Percentiles rank a stretch among this genome's conserved stretches.
phyloP scores from a whole-genome alignment of 2,329 filamentous ascomycete species.

The Lecanicillium sp. region DNA sequence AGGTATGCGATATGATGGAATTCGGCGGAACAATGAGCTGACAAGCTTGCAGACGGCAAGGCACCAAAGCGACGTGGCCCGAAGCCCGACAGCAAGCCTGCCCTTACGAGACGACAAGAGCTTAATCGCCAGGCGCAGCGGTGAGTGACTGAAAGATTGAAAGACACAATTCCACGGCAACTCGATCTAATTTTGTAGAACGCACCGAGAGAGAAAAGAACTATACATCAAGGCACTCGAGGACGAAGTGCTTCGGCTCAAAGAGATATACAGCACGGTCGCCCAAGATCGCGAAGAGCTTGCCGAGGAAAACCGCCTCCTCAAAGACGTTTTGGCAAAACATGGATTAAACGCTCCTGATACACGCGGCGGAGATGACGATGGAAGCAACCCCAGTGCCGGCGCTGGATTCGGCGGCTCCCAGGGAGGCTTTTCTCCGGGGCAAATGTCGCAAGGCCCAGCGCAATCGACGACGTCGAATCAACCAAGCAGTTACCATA shows the following conservation, averaged over 20 bases:
- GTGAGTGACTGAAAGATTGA: slow-evolving; percentile 37
- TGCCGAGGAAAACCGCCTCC: slow-evolving; percentile 68
- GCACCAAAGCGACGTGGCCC: slow-evolving; percentile 83
- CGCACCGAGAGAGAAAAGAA: slow-evolving; percentile 93
- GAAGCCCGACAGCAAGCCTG: slow-evolving; percentile 93
- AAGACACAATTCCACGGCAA: too few relatives aligned
- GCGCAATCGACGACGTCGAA: slow-evolving; percentile 29
- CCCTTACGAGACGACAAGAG: slow-evolving; percentile 84
- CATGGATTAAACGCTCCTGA: slow-evolving; percentile 35
- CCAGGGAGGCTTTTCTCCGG: slow-evolving; percentile 35
- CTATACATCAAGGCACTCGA: slow-evolving; percentile 92
- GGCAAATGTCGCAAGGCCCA: slow-evolving; percentile 34
- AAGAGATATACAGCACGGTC: slow-evolving; percentile 70
- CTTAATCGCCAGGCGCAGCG: slow-evolving; percentile 92
- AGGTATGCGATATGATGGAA: slow-evolving; percentile 37
- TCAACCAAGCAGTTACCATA: slow-evolving; percentile 15
- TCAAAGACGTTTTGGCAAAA: slow-evolving; percentile 51
- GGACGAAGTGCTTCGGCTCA: slow-evolving; percentile 79
- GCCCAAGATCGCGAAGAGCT: slow-evolving; percentile 69
- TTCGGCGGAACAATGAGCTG: background rate
- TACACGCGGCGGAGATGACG: slow-evolving; percentile 27
- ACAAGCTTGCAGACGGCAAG: slow-evolving; percentile 59
- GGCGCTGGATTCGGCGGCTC: slow-evolving; percentile 23
- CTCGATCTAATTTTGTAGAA: slow-evolving; percentile 42
- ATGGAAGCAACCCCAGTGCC: slow-evolving; percentile 35